Evolutionary conservation across 495 filamentous ascomycete genomes (phyloP).

Genomic region (Tuber microsphaerosporum): DNA sequence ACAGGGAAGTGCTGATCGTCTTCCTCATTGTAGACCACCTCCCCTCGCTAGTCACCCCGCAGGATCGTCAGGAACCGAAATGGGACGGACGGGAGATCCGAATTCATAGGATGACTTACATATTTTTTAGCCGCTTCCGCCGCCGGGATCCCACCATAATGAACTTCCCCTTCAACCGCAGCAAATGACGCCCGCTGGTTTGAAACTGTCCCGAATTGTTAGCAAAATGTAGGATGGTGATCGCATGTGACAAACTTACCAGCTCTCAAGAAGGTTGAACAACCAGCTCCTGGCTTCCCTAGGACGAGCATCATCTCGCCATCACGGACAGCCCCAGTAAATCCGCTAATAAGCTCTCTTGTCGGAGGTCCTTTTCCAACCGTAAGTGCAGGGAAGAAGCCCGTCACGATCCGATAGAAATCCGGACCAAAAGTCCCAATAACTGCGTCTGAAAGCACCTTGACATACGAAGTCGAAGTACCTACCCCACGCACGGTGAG

Average conservation of each 20-base stretch:
- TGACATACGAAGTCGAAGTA: constrained; percentile 45
- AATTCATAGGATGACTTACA: constrained; percentile 7
- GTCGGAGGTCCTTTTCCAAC: constrained; percentile 48
- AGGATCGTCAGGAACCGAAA: constrained; percentile 64
- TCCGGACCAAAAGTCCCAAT: constrained; percentile 28
- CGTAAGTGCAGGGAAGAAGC: constrained; percentile 8
- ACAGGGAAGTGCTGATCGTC: constrained; percentile 67
- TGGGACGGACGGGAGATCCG: neutral
- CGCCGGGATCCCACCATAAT: constrained; percentile 68
- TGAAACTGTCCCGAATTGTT: constrained; percentile 55
- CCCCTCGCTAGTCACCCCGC: constrained; percentile 55
- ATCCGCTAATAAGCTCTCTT: constrained; percentile 63
- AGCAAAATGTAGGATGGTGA: neutral
- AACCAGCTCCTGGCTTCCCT: constrained; percentile 71
- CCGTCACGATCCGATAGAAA: constrained; percentile 60
- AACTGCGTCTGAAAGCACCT: constrained; percentile 22
- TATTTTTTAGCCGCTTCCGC: constrained; percentile 62
- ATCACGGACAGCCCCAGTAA: constrained; percentile 68
- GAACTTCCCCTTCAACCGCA: constrained; percentile 62
- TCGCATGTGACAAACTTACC: neutral
- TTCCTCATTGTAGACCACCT: constrained; percentile 38
- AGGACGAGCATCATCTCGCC: constrained; percentile 73
- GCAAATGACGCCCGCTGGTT: constrained; percentile 63
- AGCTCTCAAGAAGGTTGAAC: constrained; percentile 60
- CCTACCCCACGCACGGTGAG: constrained; percentile 49